A percentile compares a stretch with the other conserved stretches of the same genome.
These are phyloP conservation scores for Salix dunnii DNA, from an alignment of 345 rosid genomes.

Conservation along the genomic window DNA sequence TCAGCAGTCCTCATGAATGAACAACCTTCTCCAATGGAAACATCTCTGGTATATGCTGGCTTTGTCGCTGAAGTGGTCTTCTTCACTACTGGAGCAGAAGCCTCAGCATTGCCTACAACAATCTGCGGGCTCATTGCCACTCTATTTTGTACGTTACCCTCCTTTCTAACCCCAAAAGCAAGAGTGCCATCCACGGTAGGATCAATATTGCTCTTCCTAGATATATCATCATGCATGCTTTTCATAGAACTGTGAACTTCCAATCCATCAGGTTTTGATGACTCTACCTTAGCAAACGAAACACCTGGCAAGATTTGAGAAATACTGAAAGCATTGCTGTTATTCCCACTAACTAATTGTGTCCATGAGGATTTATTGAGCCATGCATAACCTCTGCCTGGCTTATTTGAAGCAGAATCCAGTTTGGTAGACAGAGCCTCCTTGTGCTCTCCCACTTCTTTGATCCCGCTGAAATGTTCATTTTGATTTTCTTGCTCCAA, in stretches of 20 bases:
- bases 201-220: constrained; percentile 4
- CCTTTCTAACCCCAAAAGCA: constrained; percentile 5
- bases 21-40: constrained; percentile 49
- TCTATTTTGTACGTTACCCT: constrained; percentile 10
- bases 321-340: constrained; percentile 53
- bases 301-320: constrained; percentile 50
- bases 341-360: constrained; percentile 53
- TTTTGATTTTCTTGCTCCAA: constrained; percentile 19
- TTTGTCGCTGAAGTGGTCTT: constrained; percentile 14
- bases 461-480: constrained; percentile 13
- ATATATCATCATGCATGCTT: constrained; percentile 19
- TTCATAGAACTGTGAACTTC: constrained; percentile 12
- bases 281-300: constrained; percentile 26
- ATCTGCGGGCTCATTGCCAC: constrained; percentile 18
- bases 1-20: constrained; percentile 65
- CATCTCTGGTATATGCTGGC: constrained; percentile 9
- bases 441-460: constrained; percentile 11
- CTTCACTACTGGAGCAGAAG: constrained; percentile 21
- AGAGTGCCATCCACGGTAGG: constrained; percentile 7
- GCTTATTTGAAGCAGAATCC: constrained; percentile 25
- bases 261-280: constrained; percentile 7
- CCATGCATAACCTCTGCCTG: constrained; percentile 73
- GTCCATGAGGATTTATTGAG: constrained; percentile 78
- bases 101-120: constrained; percentile 9
- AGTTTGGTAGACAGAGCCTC: constrained; percentile 25